Percentiles rank a stretch among this genome's conserved stretches.
Conservation (phyloP, 1,284 basidiomycete species). For the Cryptococcus sp. region DNA sequence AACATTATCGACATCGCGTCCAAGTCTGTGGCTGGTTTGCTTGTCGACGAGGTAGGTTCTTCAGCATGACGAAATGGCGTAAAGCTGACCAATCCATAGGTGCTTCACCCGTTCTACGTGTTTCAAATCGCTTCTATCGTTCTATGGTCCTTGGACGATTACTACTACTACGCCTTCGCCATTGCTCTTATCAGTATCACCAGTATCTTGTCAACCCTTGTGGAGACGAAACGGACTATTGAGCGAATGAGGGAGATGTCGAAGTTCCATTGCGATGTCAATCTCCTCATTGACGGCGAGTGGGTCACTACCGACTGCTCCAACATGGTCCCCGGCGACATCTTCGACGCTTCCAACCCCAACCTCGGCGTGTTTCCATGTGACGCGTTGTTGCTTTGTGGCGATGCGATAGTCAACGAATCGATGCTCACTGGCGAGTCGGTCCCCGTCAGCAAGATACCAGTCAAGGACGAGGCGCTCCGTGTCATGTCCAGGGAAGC, state of each 20-base stretch:
- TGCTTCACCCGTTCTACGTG: conserved; percentile 95
- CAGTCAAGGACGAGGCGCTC: conserved; percentile 70
- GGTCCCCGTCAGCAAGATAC: conserved; percentile 64
- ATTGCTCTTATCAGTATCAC: conserved; percentile 89
- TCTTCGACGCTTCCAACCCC: conserved; percentile 82
- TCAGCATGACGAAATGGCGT: neutral
- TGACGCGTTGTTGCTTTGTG: conserved; percentile 87
- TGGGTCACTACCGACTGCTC: conserved; percentile 74
- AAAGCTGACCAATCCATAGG: conserved; percentile 54
- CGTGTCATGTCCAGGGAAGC: conserved; percentile 65
- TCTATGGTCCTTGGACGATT: conserved; percentile 92
- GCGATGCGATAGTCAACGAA: conserved; percentile 97
- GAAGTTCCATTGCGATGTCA: conserved; percentile 79
- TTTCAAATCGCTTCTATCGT: conserved; percentile 97
- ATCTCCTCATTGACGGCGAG: conserved; percentile 69
- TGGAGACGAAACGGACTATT: conserved; percentile 95
- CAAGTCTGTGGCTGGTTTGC: conserved; percentile 76
- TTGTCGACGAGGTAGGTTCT: conserved; percentile 80
- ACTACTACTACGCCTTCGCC: conserved; percentile 97
- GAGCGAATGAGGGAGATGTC: conserved; percentile 96
- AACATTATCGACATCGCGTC: conserved; percentile 92
- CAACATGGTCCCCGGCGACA: conserved; percentile 87
- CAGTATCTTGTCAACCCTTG: conserved; percentile 81
- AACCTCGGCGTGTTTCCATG: conserved; percentile 79
- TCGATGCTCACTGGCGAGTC: conserved; percentile 95